These are phyloP conservation scores for Hibiscus syriacus DNA, from an alignment of 345 rosid genomes.

Conservation along the genomic window DNA sequence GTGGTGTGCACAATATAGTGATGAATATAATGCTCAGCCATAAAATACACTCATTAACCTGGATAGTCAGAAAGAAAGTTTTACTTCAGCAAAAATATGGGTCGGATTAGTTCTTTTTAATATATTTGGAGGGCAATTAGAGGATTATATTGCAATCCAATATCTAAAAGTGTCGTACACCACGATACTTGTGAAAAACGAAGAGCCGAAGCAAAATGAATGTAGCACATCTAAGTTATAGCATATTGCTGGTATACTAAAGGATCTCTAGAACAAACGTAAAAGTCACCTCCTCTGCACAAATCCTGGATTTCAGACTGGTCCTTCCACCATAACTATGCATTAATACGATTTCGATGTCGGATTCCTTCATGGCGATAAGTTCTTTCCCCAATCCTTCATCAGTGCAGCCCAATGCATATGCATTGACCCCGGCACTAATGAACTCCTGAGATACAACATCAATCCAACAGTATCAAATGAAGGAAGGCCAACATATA, in stretches of 20 bases:
- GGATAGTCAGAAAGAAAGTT: constrained; percentile 10
- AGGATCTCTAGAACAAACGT: too few species aligned
- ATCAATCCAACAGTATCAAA: constrained; percentile 12
- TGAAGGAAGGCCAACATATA: constrained; percentile 7
- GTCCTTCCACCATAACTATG: constrained; percentile 60
- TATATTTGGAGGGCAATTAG: too few species aligned
- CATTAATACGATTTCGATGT: constrained; percentile 48
- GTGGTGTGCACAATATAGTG: constrained; percentile 91
- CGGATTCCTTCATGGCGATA: constrained; percentile 56
- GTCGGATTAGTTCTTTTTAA: neutral
- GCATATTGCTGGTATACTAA: neutral
- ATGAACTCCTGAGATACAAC: constrained; percentile 63
- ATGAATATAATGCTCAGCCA: constrained; percentile 86
- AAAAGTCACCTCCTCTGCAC: constrained; percentile 46
- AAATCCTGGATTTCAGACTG: constrained; percentile 56
- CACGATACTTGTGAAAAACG: neutral
- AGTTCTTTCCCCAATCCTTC: constrained; percentile 76
- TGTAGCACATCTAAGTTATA: neutral
- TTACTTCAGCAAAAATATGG: neutral
- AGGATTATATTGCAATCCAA: neutral
- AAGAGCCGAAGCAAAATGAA: neutral
- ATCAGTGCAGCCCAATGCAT: constrained; percentile 77
- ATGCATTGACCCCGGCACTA: constrained; percentile 81
- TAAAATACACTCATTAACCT: constrained; percentile 84
- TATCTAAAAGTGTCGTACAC: too few species aligned